Conservation (phyloP, 352 stramenopile genomes). For the Phytopythium aichiense region DNA sequence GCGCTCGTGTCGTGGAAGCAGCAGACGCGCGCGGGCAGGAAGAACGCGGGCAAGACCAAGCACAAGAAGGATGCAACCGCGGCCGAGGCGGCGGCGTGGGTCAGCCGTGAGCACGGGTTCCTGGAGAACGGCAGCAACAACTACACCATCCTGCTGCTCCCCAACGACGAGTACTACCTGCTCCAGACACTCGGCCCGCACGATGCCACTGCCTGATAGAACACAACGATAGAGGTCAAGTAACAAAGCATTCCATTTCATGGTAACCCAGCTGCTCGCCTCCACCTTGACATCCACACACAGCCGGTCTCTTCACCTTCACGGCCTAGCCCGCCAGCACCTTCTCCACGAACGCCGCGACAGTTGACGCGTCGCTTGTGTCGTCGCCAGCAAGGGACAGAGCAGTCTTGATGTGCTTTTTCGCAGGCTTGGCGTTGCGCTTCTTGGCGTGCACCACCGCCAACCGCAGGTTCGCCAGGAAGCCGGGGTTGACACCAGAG, state of each 20-base stretch:
- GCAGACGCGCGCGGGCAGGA: slow-evolving; percentile 15
- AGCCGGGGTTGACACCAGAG: slow-evolving; percentile 10
- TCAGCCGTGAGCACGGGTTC: slow-evolving; percentile 63
- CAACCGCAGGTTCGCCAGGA: slow-evolving; percentile 59
- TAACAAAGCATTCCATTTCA: slow-evolving; percentile 3
- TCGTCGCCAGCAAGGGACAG: slow-evolving; percentile 21
- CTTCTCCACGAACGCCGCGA: slow-evolving; percentile 60
- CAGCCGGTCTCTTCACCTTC: not conserved
- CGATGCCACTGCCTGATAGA: slow-evolving; percentile 46
- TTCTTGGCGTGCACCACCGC: slow-evolving; percentile 58
- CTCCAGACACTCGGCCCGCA: slow-evolving; percentile 67
- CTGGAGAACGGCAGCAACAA: slow-evolving; percentile 75
- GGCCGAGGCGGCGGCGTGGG: slow-evolving; percentile 7
- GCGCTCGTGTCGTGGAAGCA: slow-evolving; percentile 68
- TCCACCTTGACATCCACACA: not conserved
- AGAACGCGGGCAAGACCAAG: slow-evolving; percentile 13
- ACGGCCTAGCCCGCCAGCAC: slow-evolving; percentile 43
- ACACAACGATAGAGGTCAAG: slow-evolving; percentile 5
- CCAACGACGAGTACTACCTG: slow-evolving; percentile 67
- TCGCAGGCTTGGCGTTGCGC: slow-evolving; percentile 57
- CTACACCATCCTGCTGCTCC: slow-evolving; percentile 68
- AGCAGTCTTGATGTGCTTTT: slow-evolving; percentile 63
- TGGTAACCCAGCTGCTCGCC: not conserved
- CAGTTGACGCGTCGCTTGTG: slow-evolving; percentile 22
- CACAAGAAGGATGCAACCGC: slow-evolving; percentile 17